Evolutionary conservation across 805 yeast species (phyloP), one percentile per base, ranked within the genome.

Genomic region (Myxozyma mucilagina): DNA sequence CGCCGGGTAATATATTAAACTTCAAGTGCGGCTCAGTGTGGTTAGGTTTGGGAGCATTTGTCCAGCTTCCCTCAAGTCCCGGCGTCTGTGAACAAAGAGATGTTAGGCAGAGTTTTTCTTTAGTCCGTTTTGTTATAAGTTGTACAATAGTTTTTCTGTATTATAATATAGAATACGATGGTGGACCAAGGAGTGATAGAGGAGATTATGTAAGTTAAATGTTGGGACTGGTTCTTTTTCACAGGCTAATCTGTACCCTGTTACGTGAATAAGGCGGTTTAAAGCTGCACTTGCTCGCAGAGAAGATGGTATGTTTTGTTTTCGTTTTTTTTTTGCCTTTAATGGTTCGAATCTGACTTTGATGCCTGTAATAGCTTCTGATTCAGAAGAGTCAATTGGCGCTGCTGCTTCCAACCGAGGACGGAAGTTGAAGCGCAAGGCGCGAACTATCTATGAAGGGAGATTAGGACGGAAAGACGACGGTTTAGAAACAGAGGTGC

Each of bases 361-460:
- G 31, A 6, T 32, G 32, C 16, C 16, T 44, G 11, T 24, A 16
- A 16, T 53, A 64, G 73, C 70, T 32, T 69, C 71, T 5, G 74
- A 71, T 42, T 70, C 69, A 8, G 73, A 71, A 42, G 69, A 72
- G 14, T 65, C 67, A 10, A 64, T 67, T 45, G 69, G 66, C 8
- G 68, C 60, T 10, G 74, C 76, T 18, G 70, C 75, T 1, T 74
- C 83, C 0, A 85, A 85, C 67, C 74, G 88, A 56, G 88, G 88
- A 9, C 80, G 81, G 62, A 85, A 85, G 69, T 74, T 85, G 38
- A 79, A 82, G 53, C 79, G 79, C 48, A 80, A 80, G 0, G 78
- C 86, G 8, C 76, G 78, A 9, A 67, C 70, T 14, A 80, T 84
- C 0, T 79, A 82, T 51, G 76, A 81, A 60, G 78, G 76, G 34